These are phyloP conservation scores for Quercus suber DNA, from an alignment of 306 rosid genomes.

Conservation along the genomic window DNA sequence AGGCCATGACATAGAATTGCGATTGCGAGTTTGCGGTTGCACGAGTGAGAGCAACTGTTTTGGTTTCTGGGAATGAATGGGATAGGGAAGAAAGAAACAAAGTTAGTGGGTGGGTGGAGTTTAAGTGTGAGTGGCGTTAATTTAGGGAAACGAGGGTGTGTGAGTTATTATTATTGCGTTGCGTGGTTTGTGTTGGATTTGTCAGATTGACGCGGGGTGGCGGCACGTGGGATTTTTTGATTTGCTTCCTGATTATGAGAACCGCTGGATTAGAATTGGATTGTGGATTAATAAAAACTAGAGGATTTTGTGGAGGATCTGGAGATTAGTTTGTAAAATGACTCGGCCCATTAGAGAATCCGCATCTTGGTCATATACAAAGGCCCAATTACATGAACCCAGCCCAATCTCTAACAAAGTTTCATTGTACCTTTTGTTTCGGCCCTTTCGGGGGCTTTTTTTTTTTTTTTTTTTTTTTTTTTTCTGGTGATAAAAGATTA, in stretches of 20 bases:
- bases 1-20: slow-evolving; percentile 45
- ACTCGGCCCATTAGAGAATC: no score
- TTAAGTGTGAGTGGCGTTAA: background rate
- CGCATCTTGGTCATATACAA: background rate
- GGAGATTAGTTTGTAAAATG: no score
- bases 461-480: background rate
- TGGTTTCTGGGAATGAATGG: no score
- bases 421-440: background rate
- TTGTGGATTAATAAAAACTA: background rate
- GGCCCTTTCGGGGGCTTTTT: background rate
- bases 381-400: background rate
- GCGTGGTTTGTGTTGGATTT: no score
- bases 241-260: background rate
- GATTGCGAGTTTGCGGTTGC: slow-evolving; percentile 5
- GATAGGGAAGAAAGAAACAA: background rate
- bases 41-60: no score
- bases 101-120: background rate
- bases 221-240: background rate
- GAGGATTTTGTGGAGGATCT: no score
- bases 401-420: background rate
- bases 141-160: background rate
- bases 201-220: background rate
- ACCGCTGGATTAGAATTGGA: background rate
- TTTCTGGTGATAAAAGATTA: no score
- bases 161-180: background rate